Evolutionary conservation across 371 early-diverging fungal species (phyloP), one percentile per base, ranked within the genome.

Genomic region (Lichtheimia hyalospora): DNA sequence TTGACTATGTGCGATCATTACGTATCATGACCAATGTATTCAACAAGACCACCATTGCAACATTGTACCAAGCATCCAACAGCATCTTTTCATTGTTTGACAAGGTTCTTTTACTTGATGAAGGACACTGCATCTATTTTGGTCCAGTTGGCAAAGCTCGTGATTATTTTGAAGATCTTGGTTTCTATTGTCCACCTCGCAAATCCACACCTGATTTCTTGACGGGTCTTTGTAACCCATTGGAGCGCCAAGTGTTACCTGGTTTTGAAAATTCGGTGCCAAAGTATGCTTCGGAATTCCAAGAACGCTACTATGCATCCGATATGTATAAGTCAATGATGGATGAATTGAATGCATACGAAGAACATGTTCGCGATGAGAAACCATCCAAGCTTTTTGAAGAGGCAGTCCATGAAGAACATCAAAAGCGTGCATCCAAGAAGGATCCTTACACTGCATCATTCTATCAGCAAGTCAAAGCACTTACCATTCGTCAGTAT

Each of bases 121-220:
- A 87, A 25, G 93, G 93, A 49, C 82, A 82, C 40, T 84, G 84
- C 62, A 76, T 90, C 60, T 93, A 85, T 73, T 89, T 85, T 74
- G 93, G 92, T 1, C 86, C 89, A 0, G 75, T 76, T 3, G 53
- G 69, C 44, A 61, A 75, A 34, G 89, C 86, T n/a, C 81, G 87
- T 14, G 75, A 69, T 34, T 90, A 89, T 65, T 90, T 92, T 66
- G 76, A 79, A 59, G 66, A 81, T 21, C 62, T 86, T n/a, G 93
- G 93, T 0, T 89, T 86, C 58, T 64, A 75, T 12, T 83, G 86
- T 54, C 92, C 92, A 14, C 67, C 80, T 49, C 83, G 90, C 60
- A 89, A 88, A 73, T 91, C 89, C 8, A 85, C 87, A 0, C 82
- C 92, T 1, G 92, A 92, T 60, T 91, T 86, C 58, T 72, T 93